Base-by-base conservation (phyloP, 2,329 filamentous ascomycete species). In the Ophiobolus disseminans region DNA sequence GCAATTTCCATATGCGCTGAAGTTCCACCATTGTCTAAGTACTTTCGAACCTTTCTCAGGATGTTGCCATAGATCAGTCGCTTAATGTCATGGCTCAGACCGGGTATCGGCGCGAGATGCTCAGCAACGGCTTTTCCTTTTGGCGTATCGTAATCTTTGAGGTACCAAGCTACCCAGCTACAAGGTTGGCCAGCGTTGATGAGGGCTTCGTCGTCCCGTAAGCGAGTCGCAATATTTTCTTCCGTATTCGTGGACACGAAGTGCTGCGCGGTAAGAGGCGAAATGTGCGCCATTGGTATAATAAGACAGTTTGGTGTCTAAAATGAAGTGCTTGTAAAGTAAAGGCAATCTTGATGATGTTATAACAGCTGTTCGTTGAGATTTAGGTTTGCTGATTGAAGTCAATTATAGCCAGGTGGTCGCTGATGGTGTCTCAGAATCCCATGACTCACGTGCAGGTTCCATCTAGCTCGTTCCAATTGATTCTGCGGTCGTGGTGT, bases 121-220 rank as follows among this genome's bases (percentile, higher is more conserved):
- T 9, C 23, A 20, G 45, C 45, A 19, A 55, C 35, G 1, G 28
- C 39, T 20, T 10, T 34, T n/a, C 38, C 45, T 17, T 32, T 11
- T 19, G 17, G 11, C 2, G 37, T 49, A 5, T 40, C 5, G 17
- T 49, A 44, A 5, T 21, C 42, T 1, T 49, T 39, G 11, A 55
- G 40, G 34, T 55, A 26, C 28, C 37, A 55, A 13, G 25, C 45
- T 19, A 48, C 42, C 49, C 45, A 53, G 32, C 53, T 53, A 21
- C 53, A 55, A 9, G 39, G 25, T 36, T 45, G 39, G n/a, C 40
- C 38, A n/a, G n/a, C 16, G 19, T 23, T 37, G 7, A 53, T 49
- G 5, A 40, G 45, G 11, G 36, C 26, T 37, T 51, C 44, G 22
- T 53, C 53, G 25, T 48, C 42, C 25, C 42, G 22, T 26, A 55